Conservation (phyloP, 257 asterid genomes). For the Rubia yunnanensis region DNA sequence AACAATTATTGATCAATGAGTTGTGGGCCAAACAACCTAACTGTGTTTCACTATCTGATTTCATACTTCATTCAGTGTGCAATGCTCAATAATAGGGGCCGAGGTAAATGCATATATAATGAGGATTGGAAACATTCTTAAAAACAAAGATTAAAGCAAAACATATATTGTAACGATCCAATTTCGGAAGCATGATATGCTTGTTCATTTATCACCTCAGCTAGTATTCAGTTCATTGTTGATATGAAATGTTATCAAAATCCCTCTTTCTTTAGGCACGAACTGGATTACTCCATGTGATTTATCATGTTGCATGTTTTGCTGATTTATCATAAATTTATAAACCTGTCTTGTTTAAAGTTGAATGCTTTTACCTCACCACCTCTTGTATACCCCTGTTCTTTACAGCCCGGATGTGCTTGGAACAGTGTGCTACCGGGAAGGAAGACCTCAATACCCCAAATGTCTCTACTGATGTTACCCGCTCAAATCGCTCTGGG, state of each 20-base stretch:
- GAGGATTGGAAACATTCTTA: not conserved
- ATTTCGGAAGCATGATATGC: no score
- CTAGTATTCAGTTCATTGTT: not conserved
- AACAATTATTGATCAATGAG: not conserved
- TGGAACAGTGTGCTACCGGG: conserved; percentile 71
- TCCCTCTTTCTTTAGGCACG: not conserved
- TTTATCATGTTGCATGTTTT: not conserved
- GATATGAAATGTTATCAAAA: not conserved
- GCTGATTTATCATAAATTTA: not conserved
- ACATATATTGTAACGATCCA: no score
- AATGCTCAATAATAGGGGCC: not conserved
- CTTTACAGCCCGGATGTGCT: conserved; percentile 61
- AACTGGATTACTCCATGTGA: not conserved
- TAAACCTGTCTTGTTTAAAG: not conserved
- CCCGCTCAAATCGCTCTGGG: conserved; percentile 12
- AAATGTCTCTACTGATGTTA: conserved; percentile 20
- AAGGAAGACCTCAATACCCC: conserved; percentile 27
- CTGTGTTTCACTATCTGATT: not conserved
- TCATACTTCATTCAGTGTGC: not conserved
- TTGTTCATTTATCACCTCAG: not conserved
- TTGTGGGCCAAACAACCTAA: not conserved
- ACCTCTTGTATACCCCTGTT: conserved; percentile 6
- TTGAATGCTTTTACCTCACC: not conserved
- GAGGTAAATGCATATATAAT: not conserved
- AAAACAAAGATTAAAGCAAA: not conserved